phyloP scores from a whole-genome alignment of 1,284 basidiomycete species.

The Pascua sp. region DNA sequence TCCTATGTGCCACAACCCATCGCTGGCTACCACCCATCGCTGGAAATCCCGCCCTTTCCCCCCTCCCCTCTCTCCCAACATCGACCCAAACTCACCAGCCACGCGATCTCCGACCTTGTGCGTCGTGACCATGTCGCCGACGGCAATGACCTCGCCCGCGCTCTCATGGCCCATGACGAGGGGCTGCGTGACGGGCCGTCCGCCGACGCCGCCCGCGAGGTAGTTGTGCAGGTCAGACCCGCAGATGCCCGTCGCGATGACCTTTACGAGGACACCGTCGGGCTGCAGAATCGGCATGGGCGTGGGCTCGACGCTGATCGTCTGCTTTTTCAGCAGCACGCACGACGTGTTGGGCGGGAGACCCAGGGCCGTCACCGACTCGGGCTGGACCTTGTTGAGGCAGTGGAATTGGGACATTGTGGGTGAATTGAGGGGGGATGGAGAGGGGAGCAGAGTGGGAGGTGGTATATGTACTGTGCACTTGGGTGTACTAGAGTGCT shows the following conservation, averaged over 20 bases:
- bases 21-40: not conserved
- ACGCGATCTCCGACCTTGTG: conserved; percentile 53
- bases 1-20: too few species aligned
- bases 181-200: conserved; percentile 43
- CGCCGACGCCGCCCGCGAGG: conserved; percentile 42
- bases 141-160: conserved; percentile 45
- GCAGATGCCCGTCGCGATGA: conserved; percentile 45
- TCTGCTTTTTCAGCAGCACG: conserved; percentile 37
- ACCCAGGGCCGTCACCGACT: conserved; percentile 31
- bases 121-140: conserved; percentile 43
- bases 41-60: not conserved
- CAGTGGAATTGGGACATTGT: conserved; percentile 40
- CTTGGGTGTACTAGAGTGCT: not conserved
- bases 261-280: conserved; percentile 44
- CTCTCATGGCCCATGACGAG: conserved; percentile 50
- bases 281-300: conserved; percentile 43
- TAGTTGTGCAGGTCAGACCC: conserved; percentile 46
- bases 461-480: not conserved
- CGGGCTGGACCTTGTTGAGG: conserved; percentile 35
- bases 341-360: conserved; percentile 37
- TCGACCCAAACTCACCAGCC: conserved; percentile 37
- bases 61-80: too few species aligned
- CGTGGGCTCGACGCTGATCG: conserved; percentile 31
- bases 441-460: not conserved
- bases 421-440: not conserved